These are phyloP conservation scores for Vitis hybrid DNA, from an alignment of 177 flowering plant species.

Conservation along the genomic window DNA sequence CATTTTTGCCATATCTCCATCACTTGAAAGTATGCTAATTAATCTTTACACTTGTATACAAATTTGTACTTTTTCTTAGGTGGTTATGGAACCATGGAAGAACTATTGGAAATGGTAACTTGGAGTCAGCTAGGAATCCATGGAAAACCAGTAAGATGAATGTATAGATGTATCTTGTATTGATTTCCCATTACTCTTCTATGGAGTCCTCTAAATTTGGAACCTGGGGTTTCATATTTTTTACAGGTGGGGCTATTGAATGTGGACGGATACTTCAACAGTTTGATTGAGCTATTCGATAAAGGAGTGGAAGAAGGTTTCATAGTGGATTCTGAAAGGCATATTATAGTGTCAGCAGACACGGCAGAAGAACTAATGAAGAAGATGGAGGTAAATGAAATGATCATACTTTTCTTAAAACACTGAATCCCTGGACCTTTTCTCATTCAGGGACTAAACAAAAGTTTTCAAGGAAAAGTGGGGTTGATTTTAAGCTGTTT, in stretches of 20 bases:
- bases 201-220: too few relatives aligned
- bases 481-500: conserved; percentile 11
- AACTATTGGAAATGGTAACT: conserved; percentile 65
- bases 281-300: conserved; percentile 66
- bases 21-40: too few relatives aligned
- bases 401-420: too few relatives aligned
- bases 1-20: too few relatives aligned
- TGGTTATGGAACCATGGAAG: conserved; percentile 91
- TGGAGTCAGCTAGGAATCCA: conserved; percentile 90
- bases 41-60: too few relatives aligned
- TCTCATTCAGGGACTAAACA: neutral
- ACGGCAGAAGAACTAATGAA: conserved; percentile 52
- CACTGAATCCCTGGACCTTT: too few relatives aligned
- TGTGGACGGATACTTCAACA: conserved; percentile 72
- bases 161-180: neutral
- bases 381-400: conserved; percentile 62
- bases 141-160: conserved; percentile 65
- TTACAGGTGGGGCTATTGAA: conserved; percentile 73
- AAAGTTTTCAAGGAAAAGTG: conserved; percentile 9
- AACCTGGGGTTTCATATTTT: neutral
- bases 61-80: conserved; percentile 31
- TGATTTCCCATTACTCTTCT: neutral
- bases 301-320: conserved; percentile 87
- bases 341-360: conserved; percentile 59
- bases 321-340: conserved; percentile 54